Base-by-base conservation (phyloP, 768 basidiomycete genomes). In the Lactifluus subvellereus region DNA sequence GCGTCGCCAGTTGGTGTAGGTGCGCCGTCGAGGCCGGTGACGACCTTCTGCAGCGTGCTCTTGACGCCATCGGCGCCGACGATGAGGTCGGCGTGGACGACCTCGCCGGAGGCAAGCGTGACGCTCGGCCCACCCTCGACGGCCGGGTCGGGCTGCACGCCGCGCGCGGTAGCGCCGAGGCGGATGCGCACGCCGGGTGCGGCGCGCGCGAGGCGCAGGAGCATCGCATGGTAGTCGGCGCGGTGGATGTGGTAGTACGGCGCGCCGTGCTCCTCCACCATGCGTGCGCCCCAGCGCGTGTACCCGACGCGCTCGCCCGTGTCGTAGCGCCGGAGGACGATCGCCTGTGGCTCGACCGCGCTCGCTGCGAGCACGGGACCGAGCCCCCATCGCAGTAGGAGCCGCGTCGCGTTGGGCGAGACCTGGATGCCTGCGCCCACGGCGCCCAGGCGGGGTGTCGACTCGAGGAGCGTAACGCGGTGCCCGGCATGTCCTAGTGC, bases 1-100 rank as follows among this genome's bases (percentile, higher is more conserved):
- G 83, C 81, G 67, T 88, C 84, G 0, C 85, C 87, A 0, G 87
- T 87, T 4, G 82, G 76, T 8, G 68, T 64, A 0, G 77, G 77
- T 0, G 80, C 76, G 40, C 76, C 76, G 48, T 79, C 76, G 0
- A 72, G 73, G 0, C 77, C 78, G 1, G 82, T 78, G 16, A 84
- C 77, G 38, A 81, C 77, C 37, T 79, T 73, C 67, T 80, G 79
- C 1, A 83, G 67, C 18, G 72, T 64, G 67, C 83, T 84, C 72
- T 81, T 84, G 54, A 81, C 72, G 37, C 75, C 76, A 57, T 76
- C 77, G 9, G 77, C 77, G 14, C 73, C 77, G 32, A 78, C 67
- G 53, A 78, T 69, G 2, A 78, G 55, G 51, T 78, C 77, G 1
- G 73, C 74, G 18, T 69, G 49, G 35, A 78, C 49, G 37, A 77